Conservation (phyloP, 2,329 filamentous ascomycete species). For the Microsporum canis region DNA sequence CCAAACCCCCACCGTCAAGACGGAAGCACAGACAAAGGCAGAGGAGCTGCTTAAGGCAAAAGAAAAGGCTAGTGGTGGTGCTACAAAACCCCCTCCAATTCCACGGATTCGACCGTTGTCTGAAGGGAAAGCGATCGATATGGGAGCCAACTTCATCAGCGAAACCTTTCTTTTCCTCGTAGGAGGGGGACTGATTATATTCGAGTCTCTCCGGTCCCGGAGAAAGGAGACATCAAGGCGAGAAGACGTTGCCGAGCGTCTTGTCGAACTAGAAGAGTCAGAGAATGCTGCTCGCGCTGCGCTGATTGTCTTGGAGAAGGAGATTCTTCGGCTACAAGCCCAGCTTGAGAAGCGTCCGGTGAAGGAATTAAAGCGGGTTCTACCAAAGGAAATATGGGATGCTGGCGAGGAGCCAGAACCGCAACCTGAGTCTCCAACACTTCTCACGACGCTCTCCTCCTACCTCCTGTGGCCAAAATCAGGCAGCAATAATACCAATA, state of each 20-base stretch:
- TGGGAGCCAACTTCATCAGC: slow-evolving; percentile 57
- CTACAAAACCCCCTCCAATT: slow-evolving; percentile 37
- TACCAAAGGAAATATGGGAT: slow-evolving; percentile 33
- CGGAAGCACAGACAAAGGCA: slow-evolving; percentile 47
- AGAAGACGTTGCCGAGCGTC: slow-evolving; percentile 49
- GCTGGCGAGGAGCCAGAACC: slow-evolving; percentile 22
- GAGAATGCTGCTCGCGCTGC: slow-evolving; percentile 32
- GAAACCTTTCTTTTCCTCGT: slow-evolving; percentile 57
- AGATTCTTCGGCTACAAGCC: slow-evolving; percentile 32
- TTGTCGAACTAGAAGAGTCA: slow-evolving; percentile 47
- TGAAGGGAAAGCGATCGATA: slow-evolving; percentile 57
- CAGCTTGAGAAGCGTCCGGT: slow-evolving; percentile 24
- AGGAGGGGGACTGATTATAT: slow-evolving; percentile 50
- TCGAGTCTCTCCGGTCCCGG: slow-evolving; percentile 50
- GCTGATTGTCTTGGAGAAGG: slow-evolving; percentile 36
- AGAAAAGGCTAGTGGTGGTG: slow-evolving; percentile 36
- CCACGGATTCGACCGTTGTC: slow-evolving; percentile 53
- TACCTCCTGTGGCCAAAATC: slow-evolving; percentile 6
- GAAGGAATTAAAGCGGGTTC: slow-evolving; percentile 25
- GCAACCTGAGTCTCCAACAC: slow-evolving; percentile 12
- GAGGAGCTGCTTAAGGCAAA: slow-evolving; percentile 42
- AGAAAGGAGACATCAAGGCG: slow-evolving; percentile 49
- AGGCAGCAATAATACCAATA: background rate
- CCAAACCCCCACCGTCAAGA: slow-evolving; percentile 49
- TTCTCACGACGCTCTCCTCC: slow-evolving; percentile 5